phyloP scores from a whole-genome alignment of 371 early-diverging fungal genomes.

The Mortierella sp. region DNA sequence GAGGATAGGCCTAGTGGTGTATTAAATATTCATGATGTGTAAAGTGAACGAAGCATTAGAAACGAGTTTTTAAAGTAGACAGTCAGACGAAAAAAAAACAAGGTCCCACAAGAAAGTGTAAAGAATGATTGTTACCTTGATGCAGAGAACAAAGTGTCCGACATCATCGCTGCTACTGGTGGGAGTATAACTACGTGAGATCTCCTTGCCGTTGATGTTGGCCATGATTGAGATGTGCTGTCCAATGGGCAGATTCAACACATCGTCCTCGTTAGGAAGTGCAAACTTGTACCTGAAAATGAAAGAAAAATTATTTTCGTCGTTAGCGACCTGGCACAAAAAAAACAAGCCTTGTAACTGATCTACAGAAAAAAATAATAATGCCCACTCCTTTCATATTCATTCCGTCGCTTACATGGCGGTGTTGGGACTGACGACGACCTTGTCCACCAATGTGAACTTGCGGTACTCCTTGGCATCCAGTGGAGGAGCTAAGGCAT shows the following conservation, averaged over 20 bases:
- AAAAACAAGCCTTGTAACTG: too few species aligned
- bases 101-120: too few species aligned
- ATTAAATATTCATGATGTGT: background rate
- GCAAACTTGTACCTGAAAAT: constrained; percentile 84
- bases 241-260: constrained; percentile 92
- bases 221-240: constrained; percentile 94
- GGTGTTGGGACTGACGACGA: constrained; percentile 82
- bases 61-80: too few species aligned
- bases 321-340: too few species aligned
- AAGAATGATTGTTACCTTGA: constrained; percentile 76
- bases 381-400: too few species aligned
- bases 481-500: constrained; percentile 55
- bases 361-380: background rate
- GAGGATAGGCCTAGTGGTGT: constrained; percentile 78
- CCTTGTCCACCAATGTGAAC: constrained; percentile 84
- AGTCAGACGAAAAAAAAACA: too few species aligned
- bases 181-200: constrained; percentile 94
- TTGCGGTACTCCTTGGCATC: constrained; percentile 82
- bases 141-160: constrained; percentile 91
- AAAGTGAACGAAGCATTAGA: background rate
- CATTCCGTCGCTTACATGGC: constrained; percentile 74
- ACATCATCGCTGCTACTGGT: constrained; percentile 84
- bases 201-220: constrained; percentile 86
- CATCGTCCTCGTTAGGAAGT: constrained; percentile 73
- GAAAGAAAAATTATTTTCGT: background rate